phyloP scores from a whole-genome alignment of 2,329 filamentous ascomycete genomes.

The Penicillium decumbens region DNA sequence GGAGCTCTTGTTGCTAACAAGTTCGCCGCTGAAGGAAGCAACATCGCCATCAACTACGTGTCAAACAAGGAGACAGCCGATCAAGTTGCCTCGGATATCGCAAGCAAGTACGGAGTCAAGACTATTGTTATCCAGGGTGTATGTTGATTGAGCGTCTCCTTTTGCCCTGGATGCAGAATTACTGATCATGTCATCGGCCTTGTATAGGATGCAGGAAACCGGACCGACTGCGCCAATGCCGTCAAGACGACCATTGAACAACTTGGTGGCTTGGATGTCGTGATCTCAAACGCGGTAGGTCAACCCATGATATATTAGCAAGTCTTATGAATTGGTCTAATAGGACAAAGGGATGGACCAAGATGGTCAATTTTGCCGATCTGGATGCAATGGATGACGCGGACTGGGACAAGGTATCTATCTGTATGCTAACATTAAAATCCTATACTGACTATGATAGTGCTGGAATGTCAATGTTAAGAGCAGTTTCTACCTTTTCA shows the following conservation, averaged over 20 bases:
- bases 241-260: slow-evolving; percentile 56
- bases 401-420: slow-evolving; percentile 58
- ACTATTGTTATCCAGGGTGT: slow-evolving; percentile 58
- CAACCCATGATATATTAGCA: neutral
- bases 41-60: slow-evolving; percentile 70
- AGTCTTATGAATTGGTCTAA: slow-evolving; percentile 13
- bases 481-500: slow-evolving; percentile 51
- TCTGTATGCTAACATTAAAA: neutral
- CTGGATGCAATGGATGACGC: slow-evolving; percentile 55
- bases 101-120: slow-evolving; percentile 49
- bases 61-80: slow-evolving; percentile 58
- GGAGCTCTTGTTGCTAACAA: slow-evolving; percentile 64
- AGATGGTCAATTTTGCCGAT: slow-evolving; percentile 54
- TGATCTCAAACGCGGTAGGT: slow-evolving; percentile 67
- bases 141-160: slow-evolving; percentile 19
- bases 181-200: neutral
- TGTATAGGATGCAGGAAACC: slow-evolving; percentile 56
- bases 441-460: slow-evolving; percentile 25
- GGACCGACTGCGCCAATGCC: slow-evolving; percentile 55
- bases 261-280: slow-evolving; percentile 69
- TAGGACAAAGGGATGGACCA: slow-evolving; percentile 54
- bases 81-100: slow-evolving; percentile 54
- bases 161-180: neutral
- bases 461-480: slow-evolving; percentile 63
- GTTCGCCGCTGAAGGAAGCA: slow-evolving; percentile 64